These are phyloP conservation scores for Purshia tridentata DNA, from an alignment of 306 rosid species.

Conservation along the genomic window DNA sequence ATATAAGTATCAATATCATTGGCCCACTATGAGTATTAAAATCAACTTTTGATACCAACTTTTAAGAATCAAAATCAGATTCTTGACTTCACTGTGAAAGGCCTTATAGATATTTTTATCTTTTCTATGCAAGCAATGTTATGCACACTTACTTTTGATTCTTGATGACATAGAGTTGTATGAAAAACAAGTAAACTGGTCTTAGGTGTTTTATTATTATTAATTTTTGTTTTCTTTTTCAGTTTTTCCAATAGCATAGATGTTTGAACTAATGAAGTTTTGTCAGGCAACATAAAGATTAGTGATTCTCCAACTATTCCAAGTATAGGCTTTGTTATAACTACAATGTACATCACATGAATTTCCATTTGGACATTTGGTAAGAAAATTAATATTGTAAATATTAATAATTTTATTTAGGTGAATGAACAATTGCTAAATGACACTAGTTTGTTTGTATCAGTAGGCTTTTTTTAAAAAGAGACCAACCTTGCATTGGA, in stretches of 20 bases:
- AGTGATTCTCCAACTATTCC: conserved; percentile 51
- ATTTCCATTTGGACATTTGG: conserved; percentile 70
- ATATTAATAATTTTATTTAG: no score
- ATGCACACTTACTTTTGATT: conserved; percentile 87
- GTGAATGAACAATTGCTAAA: no score
- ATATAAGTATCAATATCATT: no score
- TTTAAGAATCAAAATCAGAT: no score
- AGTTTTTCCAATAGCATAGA: conserved; percentile 2
- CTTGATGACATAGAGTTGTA: conserved; percentile 97
- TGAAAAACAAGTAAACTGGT: conserved; percentile 73
- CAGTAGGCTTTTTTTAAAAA: no score
- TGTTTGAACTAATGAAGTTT: conserved; percentile 83
- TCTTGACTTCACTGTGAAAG: no score
- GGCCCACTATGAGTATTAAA: no score
- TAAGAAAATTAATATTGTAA: no score
- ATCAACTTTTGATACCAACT: no score
- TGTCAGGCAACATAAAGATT: conserved; percentile 52
- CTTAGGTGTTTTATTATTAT: conserved; percentile 7
- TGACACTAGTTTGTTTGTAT: no score
- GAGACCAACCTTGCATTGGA: no score
- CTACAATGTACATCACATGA: conserved; percentile 64
- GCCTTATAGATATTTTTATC: conserved; percentile 48
- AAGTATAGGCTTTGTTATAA: conserved; percentile 65
- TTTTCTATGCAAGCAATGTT: conserved; percentile 69
- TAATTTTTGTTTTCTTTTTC: conserved; percentile 5